Base-by-base conservation (phyloP, 2,329 filamentous ascomycete genomes). In the Alternaria brassicae region DNA sequence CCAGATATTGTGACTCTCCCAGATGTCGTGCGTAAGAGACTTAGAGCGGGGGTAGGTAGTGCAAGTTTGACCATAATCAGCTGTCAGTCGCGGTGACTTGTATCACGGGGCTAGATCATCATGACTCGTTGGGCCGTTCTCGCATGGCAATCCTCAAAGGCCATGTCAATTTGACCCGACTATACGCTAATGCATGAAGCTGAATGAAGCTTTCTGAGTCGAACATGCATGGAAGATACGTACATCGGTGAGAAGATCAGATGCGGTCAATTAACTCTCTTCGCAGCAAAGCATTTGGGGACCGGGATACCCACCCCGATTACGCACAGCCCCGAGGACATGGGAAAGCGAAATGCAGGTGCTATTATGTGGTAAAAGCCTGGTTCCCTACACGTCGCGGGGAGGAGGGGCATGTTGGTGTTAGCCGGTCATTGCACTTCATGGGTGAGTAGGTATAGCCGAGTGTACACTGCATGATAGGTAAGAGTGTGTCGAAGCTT, bases 161-260 rank as follows among this genome's bases (percentile, higher is more conserved):
- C 15, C 23, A 39, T 17, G 28, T 25, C 28, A 44, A 40, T 44
- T 13, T 30, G 25, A 5, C 36, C 48, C 17, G 25, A 57, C 48
- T 53, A 53, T 40, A 53, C 40, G 40, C 48, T 57, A 45, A 45
- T 30, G 40, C 32, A 53, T 13, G 12, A 53, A 3, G 25, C 32
- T 45, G 23, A 32, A 28, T 12, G 21, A 17, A 30, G 15, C 27
- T 30, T 30, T 25, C 32, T 30, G 17, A 25, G 45, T 52, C 19
- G 41, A 41, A 47, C 39, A 39, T 53, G 40, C 41, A 57, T 32
- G 28, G 53, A 52, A 56, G 41, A 19, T 41, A 49, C 27, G 37
- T 34, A 57, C 27, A 53, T 51, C 13, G 40, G 32, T 44, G 48
- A 53, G 54, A 40, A 39, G 54, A 21, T 36, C 17, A 40, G 32